These are phyloP conservation scores for Tetrastigma voinierianum DNA, from an alignment of 164 flowering plant genomes.

Conservation along the genomic window DNA sequence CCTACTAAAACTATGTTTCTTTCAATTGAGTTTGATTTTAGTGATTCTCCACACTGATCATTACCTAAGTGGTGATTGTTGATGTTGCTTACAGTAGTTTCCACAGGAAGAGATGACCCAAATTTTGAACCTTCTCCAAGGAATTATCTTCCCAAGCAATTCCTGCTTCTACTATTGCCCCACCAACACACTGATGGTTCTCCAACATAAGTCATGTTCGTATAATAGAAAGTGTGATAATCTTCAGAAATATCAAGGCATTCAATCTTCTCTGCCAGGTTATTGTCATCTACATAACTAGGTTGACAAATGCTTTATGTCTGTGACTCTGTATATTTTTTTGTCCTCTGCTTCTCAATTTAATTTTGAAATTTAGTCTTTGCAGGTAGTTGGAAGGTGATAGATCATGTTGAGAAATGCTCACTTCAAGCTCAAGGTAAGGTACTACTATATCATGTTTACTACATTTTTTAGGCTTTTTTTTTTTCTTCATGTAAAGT, in stretches of 20 bases:
- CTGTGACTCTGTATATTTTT: not conserved
- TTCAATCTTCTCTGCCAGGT: slow-evolving; percentile 22
- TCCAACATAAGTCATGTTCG: slow-evolving; percentile 1
- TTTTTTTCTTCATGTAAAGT: not conserved
- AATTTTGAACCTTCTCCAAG: slow-evolving; percentile 15
- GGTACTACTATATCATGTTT: slow-evolving; percentile 17
- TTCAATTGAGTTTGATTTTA: too few species aligned
- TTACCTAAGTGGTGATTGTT: too few species aligned
- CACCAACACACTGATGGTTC: not conserved
- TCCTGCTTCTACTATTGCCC: not conserved
- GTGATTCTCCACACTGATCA: too few species aligned
- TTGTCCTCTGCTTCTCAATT: not conserved
- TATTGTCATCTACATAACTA: not conserved
- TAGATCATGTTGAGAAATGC: slow-evolving; percentile 12
- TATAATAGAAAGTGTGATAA: not conserved
- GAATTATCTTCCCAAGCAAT: slow-evolving; percentile 14
- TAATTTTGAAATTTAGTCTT: not conserved
- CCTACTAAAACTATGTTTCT: too few species aligned
- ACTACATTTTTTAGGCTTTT: not conserved
- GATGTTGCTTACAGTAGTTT: not conserved
- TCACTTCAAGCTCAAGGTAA: not conserved
- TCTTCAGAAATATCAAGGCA: not conserved
- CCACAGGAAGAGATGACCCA: slow-evolving; percentile 21
- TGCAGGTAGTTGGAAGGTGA: slow-evolving; percentile 13
- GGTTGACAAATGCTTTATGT: not conserved